Conservation (phyloP, 129 eudicot species). For the Centrapalus pauciflorus region DNA sequence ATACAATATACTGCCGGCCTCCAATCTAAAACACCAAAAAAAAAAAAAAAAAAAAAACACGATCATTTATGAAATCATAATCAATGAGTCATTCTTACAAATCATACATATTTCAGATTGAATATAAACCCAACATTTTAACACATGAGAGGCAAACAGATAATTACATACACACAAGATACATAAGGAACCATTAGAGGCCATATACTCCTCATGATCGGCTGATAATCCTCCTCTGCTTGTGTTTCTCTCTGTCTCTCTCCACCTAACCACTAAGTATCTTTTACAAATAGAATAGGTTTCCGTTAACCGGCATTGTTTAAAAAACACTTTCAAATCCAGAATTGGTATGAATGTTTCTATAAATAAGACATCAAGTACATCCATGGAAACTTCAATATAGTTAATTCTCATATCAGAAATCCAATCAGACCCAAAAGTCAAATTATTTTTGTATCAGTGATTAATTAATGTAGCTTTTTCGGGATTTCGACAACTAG, state of each 20-base stretch:
- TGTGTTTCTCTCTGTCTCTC: no score
- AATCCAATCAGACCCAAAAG: not conserved
- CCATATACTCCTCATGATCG: not conserved
- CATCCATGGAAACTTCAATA: not conserved
- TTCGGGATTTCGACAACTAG: no score
- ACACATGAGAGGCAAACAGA: not conserved
- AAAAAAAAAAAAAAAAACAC: conserved; percentile 1
- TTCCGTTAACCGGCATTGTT: no score
- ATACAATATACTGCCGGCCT: conserved; percentile 77
- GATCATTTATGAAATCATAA: no score
- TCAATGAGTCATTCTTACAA: not conserved
- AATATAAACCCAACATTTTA: not conserved
- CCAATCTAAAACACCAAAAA: conserved; percentile 53
- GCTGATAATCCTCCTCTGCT: not conserved
- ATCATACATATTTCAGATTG: not conserved
- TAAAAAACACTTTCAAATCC: not conserved
- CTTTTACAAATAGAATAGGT: no score
- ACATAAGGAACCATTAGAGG: not conserved
- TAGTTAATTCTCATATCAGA: not conserved
- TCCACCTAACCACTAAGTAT: no score
- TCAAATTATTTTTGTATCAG: not conserved
- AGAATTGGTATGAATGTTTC: not conserved
- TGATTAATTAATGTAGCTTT: not conserved
- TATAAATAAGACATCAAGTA: not conserved
- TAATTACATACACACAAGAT: not conserved